phyloP scores from a whole-genome alignment of 371 early-diverging fungal species.

The Gilbertella persicaria region DNA sequence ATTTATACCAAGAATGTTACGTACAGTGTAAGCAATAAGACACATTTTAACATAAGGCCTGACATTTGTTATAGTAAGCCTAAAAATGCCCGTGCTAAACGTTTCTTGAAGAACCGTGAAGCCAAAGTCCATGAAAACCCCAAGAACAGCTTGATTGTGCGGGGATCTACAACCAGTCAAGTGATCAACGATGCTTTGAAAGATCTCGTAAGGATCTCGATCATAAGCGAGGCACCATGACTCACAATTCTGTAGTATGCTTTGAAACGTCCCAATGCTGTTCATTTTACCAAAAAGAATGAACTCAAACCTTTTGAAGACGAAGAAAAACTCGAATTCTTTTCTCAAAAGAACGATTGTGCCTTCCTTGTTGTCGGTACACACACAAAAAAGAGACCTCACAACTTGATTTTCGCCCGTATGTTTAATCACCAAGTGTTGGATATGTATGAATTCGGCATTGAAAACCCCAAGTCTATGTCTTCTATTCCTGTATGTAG shows the following conservation, averaged over 20 bases:
- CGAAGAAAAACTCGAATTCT: constrained; percentile 87
- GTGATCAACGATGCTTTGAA: constrained; percentile 81
- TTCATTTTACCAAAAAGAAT: constrained; percentile 92
- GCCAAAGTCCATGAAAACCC: constrained; percentile 90
- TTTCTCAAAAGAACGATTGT: constrained; percentile 93
- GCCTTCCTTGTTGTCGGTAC: constrained; percentile 86
- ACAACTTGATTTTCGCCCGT: constrained; percentile 88
- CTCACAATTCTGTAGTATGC: constrained; percentile 60
- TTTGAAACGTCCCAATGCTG: constrained; percentile 88
- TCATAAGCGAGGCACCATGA: background rate
- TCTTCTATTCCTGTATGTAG: constrained; percentile 68
- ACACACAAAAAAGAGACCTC: constrained; percentile 96
- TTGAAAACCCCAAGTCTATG: constrained; percentile 68
- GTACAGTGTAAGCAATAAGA: constrained; percentile 42
- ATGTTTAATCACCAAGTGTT: constrained; percentile 91
- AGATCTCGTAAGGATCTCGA: constrained; percentile 73
- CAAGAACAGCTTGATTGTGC: constrained; percentile 87
- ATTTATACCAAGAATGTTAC: constrained; percentile 36
- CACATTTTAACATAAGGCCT: too few species aligned
- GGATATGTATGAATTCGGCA: constrained; percentile 95
- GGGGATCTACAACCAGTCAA: constrained; percentile 87
- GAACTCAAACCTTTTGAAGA: constrained; percentile 97
- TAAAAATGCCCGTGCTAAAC: constrained; percentile 83
- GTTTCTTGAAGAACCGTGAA: constrained; percentile 85
- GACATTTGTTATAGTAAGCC: too few species aligned